phyloP scores from a whole-genome alignment of 495 filamentous ascomycete species.

The Annulohypoxylon bovei region DNA sequence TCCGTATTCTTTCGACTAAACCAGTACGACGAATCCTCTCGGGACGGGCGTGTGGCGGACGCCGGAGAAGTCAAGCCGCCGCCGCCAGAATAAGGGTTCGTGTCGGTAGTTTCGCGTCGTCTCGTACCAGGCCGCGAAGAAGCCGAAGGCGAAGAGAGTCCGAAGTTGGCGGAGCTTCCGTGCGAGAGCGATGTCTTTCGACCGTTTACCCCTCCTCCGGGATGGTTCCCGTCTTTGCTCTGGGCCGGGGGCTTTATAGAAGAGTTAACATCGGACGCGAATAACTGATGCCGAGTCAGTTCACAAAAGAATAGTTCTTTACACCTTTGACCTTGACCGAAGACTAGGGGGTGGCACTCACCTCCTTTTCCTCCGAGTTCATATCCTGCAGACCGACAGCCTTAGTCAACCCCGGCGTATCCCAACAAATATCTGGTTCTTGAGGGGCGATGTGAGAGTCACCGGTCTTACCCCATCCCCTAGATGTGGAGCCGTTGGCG shows the following conservation, averaged over 20 bases:
- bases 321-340: neutral
- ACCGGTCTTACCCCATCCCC: slow-evolving; percentile 80
- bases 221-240: slow-evolving; percentile 72
- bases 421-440: slow-evolving; percentile 91
- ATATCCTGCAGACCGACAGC: slow-evolving; percentile 81
- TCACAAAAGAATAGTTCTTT: neutral
- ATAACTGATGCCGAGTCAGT: slow-evolving; percentile 57
- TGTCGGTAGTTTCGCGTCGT: slow-evolving; percentile 89
- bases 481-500: slow-evolving; percentile 67
- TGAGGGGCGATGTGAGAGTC: slow-evolving; percentile 69
- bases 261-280: slow-evolving; percentile 89
- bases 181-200: slow-evolving; percentile 83
- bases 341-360: slow-evolving; percentile 52
- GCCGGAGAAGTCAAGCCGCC: slow-evolving; percentile 60
- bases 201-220: slow-evolving; percentile 63
- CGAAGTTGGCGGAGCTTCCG: slow-evolving; percentile 54
- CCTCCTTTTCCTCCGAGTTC: slow-evolving; percentile 85
- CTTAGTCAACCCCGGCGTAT: slow-evolving; percentile 73
- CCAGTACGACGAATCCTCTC: slow-evolving; percentile 64
- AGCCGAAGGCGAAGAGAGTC: slow-evolving; percentile 69
- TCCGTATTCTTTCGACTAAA: slow-evolving; percentile 79
- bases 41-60: slow-evolving; percentile 56
- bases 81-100: slow-evolving; percentile 68
- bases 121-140: slow-evolving; percentile 74
- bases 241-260: slow-evolving; percentile 85